A percentile compares a stretch with the other conserved stretches of the same genome.
Conservation (phyloP, 345 rosid species). For the Eucalyptus cladocalyx region DNA sequence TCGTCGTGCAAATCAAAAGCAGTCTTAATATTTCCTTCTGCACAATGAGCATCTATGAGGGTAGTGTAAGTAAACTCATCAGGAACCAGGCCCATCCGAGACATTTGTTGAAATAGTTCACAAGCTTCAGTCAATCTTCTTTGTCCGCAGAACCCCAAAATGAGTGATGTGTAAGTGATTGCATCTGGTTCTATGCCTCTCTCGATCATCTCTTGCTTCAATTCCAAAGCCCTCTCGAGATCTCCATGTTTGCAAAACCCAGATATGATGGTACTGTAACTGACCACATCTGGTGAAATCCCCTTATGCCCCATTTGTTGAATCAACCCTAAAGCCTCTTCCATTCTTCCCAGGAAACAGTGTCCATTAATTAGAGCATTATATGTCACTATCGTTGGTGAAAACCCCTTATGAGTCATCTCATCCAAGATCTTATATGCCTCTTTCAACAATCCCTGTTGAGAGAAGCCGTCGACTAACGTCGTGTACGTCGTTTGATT, state of each 20-base stretch:
- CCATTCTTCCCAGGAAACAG: constrained; percentile 53
- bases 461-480: constrained; percentile 72
- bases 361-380: constrained; percentile 73
- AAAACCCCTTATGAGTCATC: constrained; percentile 53
- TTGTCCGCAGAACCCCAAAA: constrained; percentile 65
- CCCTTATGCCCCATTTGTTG: constrained; percentile 49
- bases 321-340: constrained; percentile 42
- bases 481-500: constrained; percentile 81
- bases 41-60: constrained; percentile 64
- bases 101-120: constrained; percentile 65
- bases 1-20: constrained; percentile 66
- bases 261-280: constrained; percentile 67
- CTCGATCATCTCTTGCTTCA: constrained; percentile 53
- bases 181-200: constrained; percentile 53
- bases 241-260: constrained; percentile 58
- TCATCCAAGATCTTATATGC: constrained; percentile 46
- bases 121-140: constrained; percentile 65
- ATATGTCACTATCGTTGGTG: constrained; percentile 74
- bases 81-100: constrained; percentile 27
- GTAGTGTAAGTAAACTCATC: constrained; percentile 72
- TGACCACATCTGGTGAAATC: constrained; percentile 60
- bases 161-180: constrained; percentile 62
- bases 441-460: constrained; percentile 50
- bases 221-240: constrained; percentile 46
- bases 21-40: constrained; percentile 41